These are phyloP conservation scores for Dendrostoma leiphaemia DNA, from an alignment of 2,329 filamentous ascomycete genomes.

Conservation along the genomic window DNA sequence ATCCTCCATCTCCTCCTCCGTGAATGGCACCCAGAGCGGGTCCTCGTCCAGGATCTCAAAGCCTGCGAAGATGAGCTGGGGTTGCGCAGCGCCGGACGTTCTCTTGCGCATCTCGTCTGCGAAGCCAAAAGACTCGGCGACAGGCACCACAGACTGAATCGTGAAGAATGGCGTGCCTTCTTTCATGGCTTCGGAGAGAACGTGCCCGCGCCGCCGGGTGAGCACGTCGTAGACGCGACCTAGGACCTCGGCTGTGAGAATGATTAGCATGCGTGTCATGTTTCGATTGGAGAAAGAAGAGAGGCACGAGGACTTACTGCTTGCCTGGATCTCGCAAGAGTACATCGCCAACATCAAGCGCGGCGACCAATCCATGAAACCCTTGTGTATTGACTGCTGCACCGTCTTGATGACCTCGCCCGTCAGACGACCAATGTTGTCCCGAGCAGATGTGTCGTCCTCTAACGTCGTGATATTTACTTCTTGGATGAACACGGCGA, in stretches of 20 bases:
- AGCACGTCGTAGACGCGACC: slow-evolving; percentile 96
- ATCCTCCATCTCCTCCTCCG: slow-evolving; percentile 95
- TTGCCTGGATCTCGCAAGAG: slow-evolving; percentile 94
- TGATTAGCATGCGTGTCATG: slow-evolving; percentile 16
- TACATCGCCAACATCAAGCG: slow-evolving; percentile 98
- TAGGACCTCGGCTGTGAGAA: slow-evolving; percentile 72
- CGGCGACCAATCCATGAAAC: slow-evolving; percentile 93
- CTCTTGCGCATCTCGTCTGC: slow-evolving; percentile 94
- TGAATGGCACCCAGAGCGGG: slow-evolving; percentile 96
- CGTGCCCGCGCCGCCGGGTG: slow-evolving; percentile 85
- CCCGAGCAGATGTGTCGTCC: slow-evolving; percentile 51
- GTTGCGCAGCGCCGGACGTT: slow-evolving; percentile 84
- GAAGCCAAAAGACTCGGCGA: slow-evolving; percentile 95
- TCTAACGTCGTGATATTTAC: slow-evolving; percentile 59
- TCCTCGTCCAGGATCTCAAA: slow-evolving; percentile 94
- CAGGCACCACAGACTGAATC: slow-evolving; percentile 82
- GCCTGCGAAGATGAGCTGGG: slow-evolving; percentile 89
- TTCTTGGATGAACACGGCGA: slow-evolving; percentile 87
- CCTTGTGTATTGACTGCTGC: slow-evolving; percentile 77
- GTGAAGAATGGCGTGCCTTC: slow-evolving; percentile 97
- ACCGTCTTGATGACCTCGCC: slow-evolving; percentile 91
- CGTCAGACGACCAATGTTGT: slow-evolving; percentile 76
- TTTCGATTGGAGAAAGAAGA: background rate
- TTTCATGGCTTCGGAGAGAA: slow-evolving; percentile 87
- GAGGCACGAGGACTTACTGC: slow-evolving; percentile 55